Evolutionary conservation across 2,329 filamentous ascomycete genomes (phyloP), one percentile per base, ranked within the genome.

Genomic region (Colletotrichum brevisporum): DNA sequence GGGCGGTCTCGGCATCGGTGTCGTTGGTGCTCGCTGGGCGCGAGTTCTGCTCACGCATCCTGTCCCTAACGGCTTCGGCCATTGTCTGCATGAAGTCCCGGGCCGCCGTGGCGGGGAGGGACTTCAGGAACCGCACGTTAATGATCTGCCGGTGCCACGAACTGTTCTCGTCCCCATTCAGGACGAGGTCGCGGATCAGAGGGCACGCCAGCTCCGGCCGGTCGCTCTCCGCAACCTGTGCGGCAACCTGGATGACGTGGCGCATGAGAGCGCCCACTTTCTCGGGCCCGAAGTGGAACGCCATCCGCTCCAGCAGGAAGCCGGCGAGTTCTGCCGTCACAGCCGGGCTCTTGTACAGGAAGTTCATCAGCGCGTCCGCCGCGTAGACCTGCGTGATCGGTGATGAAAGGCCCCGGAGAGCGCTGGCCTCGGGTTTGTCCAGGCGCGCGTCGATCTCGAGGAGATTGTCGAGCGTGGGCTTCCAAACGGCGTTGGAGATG

Each of bases 81-180:
- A 81, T 74, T 2, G 63, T 73, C 4, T 73, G 47, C 1, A 82
- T 43, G 15, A 82, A 75, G 1, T 66, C 60, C 13, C 67, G 73
- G 0, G 76, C 78, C 0, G 74, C 72, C 13, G 67, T 39, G 0
- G 76, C 67, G 1, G 76, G 71, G 4, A 83, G 73, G 2, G 66
- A 71, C 1, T 69, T 71, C 13, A 82, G 70, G 41, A 79, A 78
- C 0, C 63, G 41, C 2, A 53, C 5, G 39, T 70, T 76, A 36
- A 81, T 69, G 2, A 81, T 63, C 26, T 75, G 72, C 0, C 78
- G 74, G 56, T 80, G 77, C 77, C 76, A 81, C 1, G 77, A 75
- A 48, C 76, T 80, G 47, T 60, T 60, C 24, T 76, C 73, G 6
- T 76, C 74, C 3, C 73, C 67, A 4, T 79, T 69, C 15, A 80